phyloP scores from a whole-genome alignment of 495 filamentous ascomycete species.

The Lasiosphaeriaceae sp. region DNA sequence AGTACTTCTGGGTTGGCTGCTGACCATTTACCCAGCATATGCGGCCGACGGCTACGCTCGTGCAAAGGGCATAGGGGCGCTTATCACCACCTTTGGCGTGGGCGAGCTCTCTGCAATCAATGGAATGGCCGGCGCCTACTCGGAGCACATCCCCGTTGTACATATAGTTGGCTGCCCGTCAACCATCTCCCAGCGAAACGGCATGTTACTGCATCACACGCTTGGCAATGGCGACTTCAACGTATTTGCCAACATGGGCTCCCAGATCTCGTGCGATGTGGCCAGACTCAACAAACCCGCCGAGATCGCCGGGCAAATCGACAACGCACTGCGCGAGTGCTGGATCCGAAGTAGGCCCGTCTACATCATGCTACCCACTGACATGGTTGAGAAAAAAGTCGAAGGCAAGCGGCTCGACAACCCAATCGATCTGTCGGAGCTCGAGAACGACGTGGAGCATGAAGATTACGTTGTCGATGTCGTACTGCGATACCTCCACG shows the following conservation, averaged over 20 bases:
- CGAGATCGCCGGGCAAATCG: constrained; percentile 71
- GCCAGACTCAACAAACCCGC: constrained; percentile 64
- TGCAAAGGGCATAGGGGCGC: constrained; percentile 65
- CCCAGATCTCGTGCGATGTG: constrained; percentile 63
- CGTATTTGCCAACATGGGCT: constrained; percentile 78
- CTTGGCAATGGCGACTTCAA: constrained; percentile 88
- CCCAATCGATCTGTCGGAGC: constrained; percentile 62
- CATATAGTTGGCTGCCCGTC: constrained; percentile 77
- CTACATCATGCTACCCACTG: constrained; percentile 82
- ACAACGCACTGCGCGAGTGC: constrained; percentile 76
- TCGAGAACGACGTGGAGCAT: constrained; percentile 63
- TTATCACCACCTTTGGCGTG: constrained; percentile 78
- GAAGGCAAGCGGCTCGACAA: constrained; percentile 64
- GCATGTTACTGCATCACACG: constrained; percentile 84
- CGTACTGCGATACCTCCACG: constrained; percentile 70
- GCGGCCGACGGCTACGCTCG: constrained; percentile 79
- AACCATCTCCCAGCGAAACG: constrained; percentile 54
- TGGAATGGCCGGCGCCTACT: constrained; percentile 66
- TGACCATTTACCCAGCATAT: constrained; percentile 47
- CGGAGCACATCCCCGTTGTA: constrained; percentile 72
- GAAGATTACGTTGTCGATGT: constrained; percentile 84
- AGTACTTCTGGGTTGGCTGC: not conserved
- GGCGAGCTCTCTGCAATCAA: constrained; percentile 76
- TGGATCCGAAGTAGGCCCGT: constrained; percentile 71
- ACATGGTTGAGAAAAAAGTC: constrained; percentile 77